Conservation (phyloP, 495 filamentous ascomycete genomes). For the Viridothelium virens region DNA sequence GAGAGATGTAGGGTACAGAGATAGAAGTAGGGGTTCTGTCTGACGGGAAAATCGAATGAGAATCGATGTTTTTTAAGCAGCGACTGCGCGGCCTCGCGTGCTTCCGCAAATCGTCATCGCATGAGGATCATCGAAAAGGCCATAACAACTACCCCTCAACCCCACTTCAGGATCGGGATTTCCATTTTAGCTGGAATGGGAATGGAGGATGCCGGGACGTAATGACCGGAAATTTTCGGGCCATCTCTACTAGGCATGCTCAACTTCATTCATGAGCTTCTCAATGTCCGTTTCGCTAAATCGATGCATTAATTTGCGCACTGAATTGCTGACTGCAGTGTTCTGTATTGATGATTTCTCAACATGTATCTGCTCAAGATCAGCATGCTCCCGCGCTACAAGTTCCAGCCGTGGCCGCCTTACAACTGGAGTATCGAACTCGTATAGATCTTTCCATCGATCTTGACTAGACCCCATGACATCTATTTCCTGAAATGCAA, state of each 20-base stretch:
- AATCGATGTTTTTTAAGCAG: not conserved
- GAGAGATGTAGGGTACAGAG: not conserved
- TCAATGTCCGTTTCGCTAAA: slow-evolving; percentile 64
- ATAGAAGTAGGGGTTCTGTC: not conserved
- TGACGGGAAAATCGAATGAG: not conserved
- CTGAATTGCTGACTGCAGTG: slow-evolving; percentile 44
- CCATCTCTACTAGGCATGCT: not conserved
- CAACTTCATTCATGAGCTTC: slow-evolving; percentile 56
- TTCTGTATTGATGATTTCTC: slow-evolving; percentile 31
- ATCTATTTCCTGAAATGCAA: slow-evolving; percentile 72
- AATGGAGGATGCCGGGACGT: not conserved
- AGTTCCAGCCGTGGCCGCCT: not conserved
- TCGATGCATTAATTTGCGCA: slow-evolving; percentile 76
- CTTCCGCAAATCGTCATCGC: too few relatives aligned
- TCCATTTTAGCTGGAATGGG: not conserved
- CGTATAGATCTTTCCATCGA: slow-evolving; percentile 72
- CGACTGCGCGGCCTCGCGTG: too few relatives aligned
- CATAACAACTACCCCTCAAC: not conserved
- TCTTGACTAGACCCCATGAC: slow-evolving; percentile 60
- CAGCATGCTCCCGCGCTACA: slow-evolving; percentile 18
- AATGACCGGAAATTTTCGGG: not conserved
- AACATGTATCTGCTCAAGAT: slow-evolving; percentile 52
- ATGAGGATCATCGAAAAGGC: too few relatives aligned
- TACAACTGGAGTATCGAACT: slow-evolving; percentile 84
- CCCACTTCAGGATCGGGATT: not conserved